These are phyloP conservation scores for Ceratopteris richardii DNA, from an alignment of 75 land plant species.

Conservation along the genomic window DNA sequence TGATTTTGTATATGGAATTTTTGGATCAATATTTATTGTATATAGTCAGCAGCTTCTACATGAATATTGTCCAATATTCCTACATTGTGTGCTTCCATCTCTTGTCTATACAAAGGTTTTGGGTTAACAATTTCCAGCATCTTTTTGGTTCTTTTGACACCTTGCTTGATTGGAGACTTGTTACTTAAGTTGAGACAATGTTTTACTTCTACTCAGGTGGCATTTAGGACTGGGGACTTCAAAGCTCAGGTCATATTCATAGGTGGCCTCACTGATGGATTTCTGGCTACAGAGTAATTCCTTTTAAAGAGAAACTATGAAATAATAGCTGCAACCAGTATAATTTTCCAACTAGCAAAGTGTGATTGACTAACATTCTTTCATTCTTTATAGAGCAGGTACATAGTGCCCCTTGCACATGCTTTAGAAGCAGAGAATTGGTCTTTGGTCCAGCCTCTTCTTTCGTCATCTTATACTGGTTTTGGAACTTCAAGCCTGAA, in stretches of 20 bases:
- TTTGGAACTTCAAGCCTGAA: constrained; percentile 94
- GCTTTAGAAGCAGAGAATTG: constrained; percentile 87
- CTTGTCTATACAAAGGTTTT: no score
- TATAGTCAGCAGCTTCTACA: no score
- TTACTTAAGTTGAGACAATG: neutral
- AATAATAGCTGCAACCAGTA: neutral
- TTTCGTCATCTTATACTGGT: constrained; percentile 91
- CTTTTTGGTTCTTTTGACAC: no score
- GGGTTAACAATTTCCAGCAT: no score
- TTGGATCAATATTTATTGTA: no score
- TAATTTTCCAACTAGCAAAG: no score
- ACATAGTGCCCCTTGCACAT: constrained; percentile 75
- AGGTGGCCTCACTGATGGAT: constrained; percentile 96
- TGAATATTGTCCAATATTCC: no score
- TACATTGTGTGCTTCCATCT: no score
- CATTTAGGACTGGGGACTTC: constrained; percentile 84
- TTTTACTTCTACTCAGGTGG: constrained; percentile 73
- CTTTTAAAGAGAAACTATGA: no score
- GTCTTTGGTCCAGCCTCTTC: constrained; percentile 86
- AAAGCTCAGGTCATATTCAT: constrained; percentile 90
- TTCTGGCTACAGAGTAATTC: constrained; percentile 94
- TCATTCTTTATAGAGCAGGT: constrained; percentile 30
- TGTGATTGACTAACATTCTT: neutral
- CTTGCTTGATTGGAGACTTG: no score
- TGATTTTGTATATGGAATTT: no score